Percentiles rank a stretch among this genome's conserved stretches.
These are phyloP conservation scores for Delonix regia DNA, from an alignment of 306 rosid species.

Conservation along the genomic window DNA sequence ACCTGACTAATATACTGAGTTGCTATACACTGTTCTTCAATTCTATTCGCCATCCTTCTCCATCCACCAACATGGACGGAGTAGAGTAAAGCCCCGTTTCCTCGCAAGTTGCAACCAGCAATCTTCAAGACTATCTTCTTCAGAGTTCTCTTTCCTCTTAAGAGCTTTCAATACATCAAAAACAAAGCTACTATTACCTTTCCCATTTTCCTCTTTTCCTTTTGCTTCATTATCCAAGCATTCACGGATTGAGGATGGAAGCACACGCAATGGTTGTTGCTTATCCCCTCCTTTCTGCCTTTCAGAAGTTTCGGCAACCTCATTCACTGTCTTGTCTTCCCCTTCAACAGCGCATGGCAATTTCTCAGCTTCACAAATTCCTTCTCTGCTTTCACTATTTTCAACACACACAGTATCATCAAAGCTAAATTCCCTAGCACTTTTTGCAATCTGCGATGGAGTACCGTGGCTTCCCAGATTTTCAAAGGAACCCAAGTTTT, in stretches of 20 bases:
- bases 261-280: background rate
- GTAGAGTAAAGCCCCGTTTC: constrained; percentile 46
- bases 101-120: constrained; percentile 31
- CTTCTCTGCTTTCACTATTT: background rate
- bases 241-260: constrained; percentile 33
- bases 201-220: background rate
- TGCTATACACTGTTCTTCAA: background rate
- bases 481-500: background rate
- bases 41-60: background rate
- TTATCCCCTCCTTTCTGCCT: background rate
- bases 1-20: background rate
- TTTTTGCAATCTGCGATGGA: background rate
- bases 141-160: background rate
- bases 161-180: constrained; percentile 41
- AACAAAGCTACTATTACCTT: background rate
- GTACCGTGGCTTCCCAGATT: background rate
- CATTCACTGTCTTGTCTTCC: background rate
- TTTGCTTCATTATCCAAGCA: background rate
- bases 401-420: background rate
- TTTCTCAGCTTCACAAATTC: background rate
- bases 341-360: background rate
- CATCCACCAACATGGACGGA: constrained; percentile 44
- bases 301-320: constrained; percentile 27
- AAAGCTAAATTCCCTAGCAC: background rate
- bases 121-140: background rate